Percentiles rank a stretch among this genome's conserved stretches.
These are phyloP conservation scores for Pezicula rhizophila DNA, from an alignment of 2,329 filamentous ascomycete genomes.

Conservation along the genomic window DNA sequence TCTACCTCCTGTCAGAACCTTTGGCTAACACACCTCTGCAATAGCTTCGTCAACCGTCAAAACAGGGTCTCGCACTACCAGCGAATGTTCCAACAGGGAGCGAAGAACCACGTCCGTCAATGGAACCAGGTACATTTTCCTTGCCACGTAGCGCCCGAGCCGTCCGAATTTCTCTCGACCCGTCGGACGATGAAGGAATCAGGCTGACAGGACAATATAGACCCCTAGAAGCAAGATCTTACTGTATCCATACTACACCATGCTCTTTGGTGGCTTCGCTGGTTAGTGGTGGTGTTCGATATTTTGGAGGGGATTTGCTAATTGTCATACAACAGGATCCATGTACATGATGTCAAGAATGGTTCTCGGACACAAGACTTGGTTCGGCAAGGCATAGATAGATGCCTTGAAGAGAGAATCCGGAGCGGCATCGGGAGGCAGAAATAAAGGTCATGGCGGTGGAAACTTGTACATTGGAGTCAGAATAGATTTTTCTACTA, in stretches of 20 bases:
- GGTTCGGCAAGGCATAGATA: slow-evolving; percentile 58
- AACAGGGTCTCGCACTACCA: slow-evolving; percentile 75
- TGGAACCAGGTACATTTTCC: slow-evolving; percentile 67
- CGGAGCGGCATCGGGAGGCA: background rate
- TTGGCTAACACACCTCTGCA: slow-evolving; percentile 14
- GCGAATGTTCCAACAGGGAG: slow-evolving; percentile 68
- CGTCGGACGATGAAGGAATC: background rate
- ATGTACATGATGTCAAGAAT: slow-evolving; percentile 72
- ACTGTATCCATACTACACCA: slow-evolving; percentile 62
- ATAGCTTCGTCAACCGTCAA: slow-evolving; percentile 57
- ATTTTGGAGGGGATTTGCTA: background rate
- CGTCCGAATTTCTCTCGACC: no score
- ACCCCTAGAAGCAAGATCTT: slow-evolving; percentile 58
- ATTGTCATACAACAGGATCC: slow-evolving; percentile 25
- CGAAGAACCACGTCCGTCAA: slow-evolving; percentile 60
- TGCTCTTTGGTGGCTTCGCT: slow-evolving; percentile 56
- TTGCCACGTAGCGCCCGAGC: background rate
- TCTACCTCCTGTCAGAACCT: background rate
- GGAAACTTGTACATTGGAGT: slow-evolving; percentile 15
- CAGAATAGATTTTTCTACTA: slow-evolving; percentile 13
- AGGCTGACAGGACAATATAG: slow-evolving; percentile 32
- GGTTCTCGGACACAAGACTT: slow-evolving; percentile 73
- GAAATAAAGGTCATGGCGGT: slow-evolving; percentile 1
- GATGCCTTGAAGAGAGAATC: slow-evolving; percentile 7
- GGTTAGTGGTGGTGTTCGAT: slow-evolving; percentile 41